Percentiles rank a stretch among this genome's conserved stretches.
These are phyloP conservation scores for Fraxinus platypoda DNA, from an alignment of 305 asterid species.

Conservation along the genomic window DNA sequence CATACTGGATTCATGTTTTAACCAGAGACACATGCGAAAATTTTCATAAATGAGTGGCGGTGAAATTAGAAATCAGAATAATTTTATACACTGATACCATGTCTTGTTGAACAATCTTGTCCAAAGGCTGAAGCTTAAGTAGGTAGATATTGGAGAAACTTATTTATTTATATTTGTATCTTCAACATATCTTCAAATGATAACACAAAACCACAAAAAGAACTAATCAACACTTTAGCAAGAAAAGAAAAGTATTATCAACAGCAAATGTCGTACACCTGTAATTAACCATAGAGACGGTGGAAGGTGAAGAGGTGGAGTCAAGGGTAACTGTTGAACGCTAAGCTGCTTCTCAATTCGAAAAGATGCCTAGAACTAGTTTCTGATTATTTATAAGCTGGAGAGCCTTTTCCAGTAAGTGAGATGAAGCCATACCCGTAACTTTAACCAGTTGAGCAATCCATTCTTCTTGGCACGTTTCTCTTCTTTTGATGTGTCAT, in stretches of 20 bases:
- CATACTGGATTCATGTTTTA: background rate
- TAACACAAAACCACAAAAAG: background rate
- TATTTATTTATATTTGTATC: background rate
- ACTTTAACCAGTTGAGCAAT: constrained; percentile 86
- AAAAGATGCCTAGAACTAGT: background rate
- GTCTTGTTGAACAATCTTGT: background rate
- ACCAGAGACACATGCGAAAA: background rate
- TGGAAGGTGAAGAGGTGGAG: background rate
- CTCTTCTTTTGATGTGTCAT: constrained; percentile 66
- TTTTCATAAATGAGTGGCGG: background rate
- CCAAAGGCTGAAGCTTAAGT: background rate
- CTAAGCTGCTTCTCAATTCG: background rate
- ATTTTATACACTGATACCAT: background rate
- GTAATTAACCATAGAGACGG: too few relatives aligned
- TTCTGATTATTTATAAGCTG: background rate
- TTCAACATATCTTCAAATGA: background rate
- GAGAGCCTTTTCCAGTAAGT: background rate
- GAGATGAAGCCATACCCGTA: constrained; percentile 50
- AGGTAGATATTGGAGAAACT: background rate
- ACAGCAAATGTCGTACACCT: background rate
- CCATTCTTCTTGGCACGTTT: constrained; percentile 84
- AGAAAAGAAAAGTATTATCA: background rate
- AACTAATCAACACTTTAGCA: background rate
- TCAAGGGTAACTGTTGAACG: background rate
- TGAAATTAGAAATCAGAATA: background rate